Base-by-base conservation (phyloP, 192 early-diverging fungal species). In the Backusella parvicylindrica region DNA sequence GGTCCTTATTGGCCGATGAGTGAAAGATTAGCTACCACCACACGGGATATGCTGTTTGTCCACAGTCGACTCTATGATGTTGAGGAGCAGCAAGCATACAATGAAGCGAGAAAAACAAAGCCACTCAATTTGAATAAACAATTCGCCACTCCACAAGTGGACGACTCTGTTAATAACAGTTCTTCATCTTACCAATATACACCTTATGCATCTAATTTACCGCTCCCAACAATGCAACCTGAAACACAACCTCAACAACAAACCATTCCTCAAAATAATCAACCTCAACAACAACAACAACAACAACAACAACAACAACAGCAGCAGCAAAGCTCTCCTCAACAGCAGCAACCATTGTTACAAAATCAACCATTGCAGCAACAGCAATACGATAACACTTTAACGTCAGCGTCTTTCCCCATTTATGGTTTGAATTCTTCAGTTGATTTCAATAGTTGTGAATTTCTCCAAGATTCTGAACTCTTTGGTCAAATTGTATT, bases 401-500 rank as follows among this genome's bases (percentile, higher is more conserved):
- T 26, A 60, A 13, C 53, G 11, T 13, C 53, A 12, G 28, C 53
- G 9, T 12, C 53, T 6, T 60, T 60, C 0, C 53, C 53, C 12
- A 60, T 60, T 60, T 60, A 60, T 60, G 53, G 53, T 60, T 28
- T 28, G 23, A 60, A 60, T 28, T 60, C 53, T 12, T 1, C 53
- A 0, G 53, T 74, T 9, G 73, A 79, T 47, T 79, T 71, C 63
- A 79, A 79, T 33, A 79, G 78, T 38, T 50, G 49, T 16, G 78
- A 70, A 26, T 79, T 79, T 47, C 65, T 79, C 1, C 71, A 71
- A 32, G 78, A 79, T 23, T 49, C 40, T 18, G 70, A 50, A 26
- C 64, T 79, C 2, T 79, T 79, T 71, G 78, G 78, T 16, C 78
- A 79, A 31, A 66, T 75, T 26, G 75, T 79, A 63, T 75, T 79